These are phyloP conservation scores for Rhododendron griersonianum DNA, from an alignment of 148 eudicot genomes.

Conservation along the genomic window DNA sequence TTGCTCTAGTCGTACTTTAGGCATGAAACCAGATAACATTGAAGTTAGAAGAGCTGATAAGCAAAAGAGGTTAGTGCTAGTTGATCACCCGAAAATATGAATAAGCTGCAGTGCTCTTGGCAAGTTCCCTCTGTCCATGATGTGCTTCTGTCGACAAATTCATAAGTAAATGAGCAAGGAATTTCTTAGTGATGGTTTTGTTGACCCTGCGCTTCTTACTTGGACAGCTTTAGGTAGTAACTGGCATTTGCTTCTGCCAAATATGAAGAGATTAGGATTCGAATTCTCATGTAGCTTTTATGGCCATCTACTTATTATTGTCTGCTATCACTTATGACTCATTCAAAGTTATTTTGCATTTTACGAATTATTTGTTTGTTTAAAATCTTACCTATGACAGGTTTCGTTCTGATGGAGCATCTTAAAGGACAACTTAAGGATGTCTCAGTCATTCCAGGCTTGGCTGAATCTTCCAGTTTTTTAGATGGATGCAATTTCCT, in stretches of 20 bases:
- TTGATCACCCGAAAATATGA: background rate
- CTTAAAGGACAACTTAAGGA: slow-evolving; percentile 35
- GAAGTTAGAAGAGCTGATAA: background rate
- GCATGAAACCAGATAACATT: background rate
- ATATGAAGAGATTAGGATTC: background rate
- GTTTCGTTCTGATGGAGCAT: slow-evolving; percentile 40
- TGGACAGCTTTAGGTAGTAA: background rate
- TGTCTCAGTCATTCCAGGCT: slow-evolving; percentile 23
- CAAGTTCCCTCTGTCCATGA: background rate
- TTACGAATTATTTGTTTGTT: background rate
- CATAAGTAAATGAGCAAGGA: no score
- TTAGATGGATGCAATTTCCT: slow-evolving; percentile 35
- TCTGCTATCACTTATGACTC: background rate
- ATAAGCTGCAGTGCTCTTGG: background rate
- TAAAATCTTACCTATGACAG: slow-evolving; percentile 18
- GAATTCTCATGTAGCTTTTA: background rate
- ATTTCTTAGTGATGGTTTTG: background rate
- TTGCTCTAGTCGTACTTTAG: background rate
- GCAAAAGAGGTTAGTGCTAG: background rate
- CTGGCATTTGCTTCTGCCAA: background rate
- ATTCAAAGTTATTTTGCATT: background rate
- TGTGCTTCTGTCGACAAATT: background rate
- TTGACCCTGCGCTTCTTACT: background rate
- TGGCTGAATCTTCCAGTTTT: slow-evolving; percentile 22
- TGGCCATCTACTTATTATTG: background rate